These are phyloP conservation scores for Curvularia spicifera DNA, from an alignment of 2,329 filamentous ascomycete species.

Conservation along the genomic window DNA sequence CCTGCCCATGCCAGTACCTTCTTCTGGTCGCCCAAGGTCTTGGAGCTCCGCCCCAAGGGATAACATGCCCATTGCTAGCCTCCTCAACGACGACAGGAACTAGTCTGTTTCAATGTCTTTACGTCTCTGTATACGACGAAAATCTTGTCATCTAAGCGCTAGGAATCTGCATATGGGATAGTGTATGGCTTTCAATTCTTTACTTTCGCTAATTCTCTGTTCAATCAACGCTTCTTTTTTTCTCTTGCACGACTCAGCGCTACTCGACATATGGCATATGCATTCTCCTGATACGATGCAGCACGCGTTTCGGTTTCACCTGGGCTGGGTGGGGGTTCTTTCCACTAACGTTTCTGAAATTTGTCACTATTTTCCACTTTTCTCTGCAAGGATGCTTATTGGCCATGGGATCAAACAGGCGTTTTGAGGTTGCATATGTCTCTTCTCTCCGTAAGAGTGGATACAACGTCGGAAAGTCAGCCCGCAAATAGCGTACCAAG, in stretches of 20 bases:
- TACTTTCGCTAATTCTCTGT: conserved; percentile 36
- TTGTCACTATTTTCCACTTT: background rate
- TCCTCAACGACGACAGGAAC: conserved; percentile 50
- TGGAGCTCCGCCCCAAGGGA: conserved; percentile 47
- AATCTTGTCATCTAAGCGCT: conserved; percentile 6
- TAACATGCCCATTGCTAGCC: conserved; percentile 49
- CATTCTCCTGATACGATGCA: conserved; percentile 4
- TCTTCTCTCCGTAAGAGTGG: background rate
- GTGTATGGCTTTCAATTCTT: conserved; percentile 16
- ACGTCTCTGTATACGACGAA: conserved; percentile 10
- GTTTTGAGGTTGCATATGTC: background rate
- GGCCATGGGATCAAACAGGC: background rate
- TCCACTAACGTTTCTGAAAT: background rate
- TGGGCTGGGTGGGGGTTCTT: background rate
- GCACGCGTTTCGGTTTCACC: conserved; percentile 7
- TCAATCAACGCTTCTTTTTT: conserved; percentile 4
- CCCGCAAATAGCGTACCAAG: background rate
- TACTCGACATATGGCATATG: conserved; percentile 6
- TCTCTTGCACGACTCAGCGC: background rate
- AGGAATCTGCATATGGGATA: conserved; percentile 1
- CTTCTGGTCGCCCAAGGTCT: conserved; percentile 38
- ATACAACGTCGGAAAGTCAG: background rate
- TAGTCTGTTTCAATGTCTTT: background rate
- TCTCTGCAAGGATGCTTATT: background rate
- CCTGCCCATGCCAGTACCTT: conserved; percentile 48